Percentiles rank a stretch among this genome's conserved stretches.
Evolutionary conservation across 352 stramenopile species (phyloP).

Genomic region (Phytophthora pluvialis): DNA sequence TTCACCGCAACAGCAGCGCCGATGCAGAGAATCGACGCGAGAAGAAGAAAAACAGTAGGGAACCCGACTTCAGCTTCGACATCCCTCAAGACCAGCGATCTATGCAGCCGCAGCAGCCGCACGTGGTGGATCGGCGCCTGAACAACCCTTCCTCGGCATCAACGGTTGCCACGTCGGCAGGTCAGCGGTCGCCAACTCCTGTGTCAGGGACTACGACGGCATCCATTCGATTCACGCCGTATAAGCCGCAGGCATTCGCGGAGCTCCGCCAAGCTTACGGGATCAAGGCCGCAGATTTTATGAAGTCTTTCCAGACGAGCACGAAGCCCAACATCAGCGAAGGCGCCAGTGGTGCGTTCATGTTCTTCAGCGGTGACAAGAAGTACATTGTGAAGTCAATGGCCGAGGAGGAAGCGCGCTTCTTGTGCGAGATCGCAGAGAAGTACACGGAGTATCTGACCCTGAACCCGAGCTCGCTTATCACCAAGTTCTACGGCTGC

Average conservation of each 20-base stretch:
- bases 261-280: constrained; percentile 74
- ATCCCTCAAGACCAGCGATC: constrained; percentile 41
- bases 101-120: constrained; percentile 18
- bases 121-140: constrained; percentile 14
- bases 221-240: constrained; percentile 79
- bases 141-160: constrained; percentile 36
- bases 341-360: constrained; percentile 91
- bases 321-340: constrained; percentile 91
- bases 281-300: constrained; percentile 72
- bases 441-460: constrained; percentile 89
- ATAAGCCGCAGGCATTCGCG: constrained; percentile 74
- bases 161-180: constrained; percentile 24
- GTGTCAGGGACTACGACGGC: constrained; percentile 20
- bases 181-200: constrained; percentile 4
- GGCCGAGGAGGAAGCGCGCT: constrained; percentile 78
- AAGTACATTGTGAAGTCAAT: constrained; percentile 93
- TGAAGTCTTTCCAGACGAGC: constrained; percentile 78
- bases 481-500: constrained; percentile 92
- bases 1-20: constrained; percentile 35
- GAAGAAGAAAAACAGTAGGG: constrained; percentile 29
- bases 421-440: constrained; percentile 85
- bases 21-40: constrained; percentile 20
- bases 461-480: constrained; percentile 68
- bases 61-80: constrained; percentile 42
- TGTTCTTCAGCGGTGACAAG: constrained; percentile 92